phyloP scores from a whole-genome alignment of 805 yeast genomes.

The Ogataea haglerorum region DNA sequence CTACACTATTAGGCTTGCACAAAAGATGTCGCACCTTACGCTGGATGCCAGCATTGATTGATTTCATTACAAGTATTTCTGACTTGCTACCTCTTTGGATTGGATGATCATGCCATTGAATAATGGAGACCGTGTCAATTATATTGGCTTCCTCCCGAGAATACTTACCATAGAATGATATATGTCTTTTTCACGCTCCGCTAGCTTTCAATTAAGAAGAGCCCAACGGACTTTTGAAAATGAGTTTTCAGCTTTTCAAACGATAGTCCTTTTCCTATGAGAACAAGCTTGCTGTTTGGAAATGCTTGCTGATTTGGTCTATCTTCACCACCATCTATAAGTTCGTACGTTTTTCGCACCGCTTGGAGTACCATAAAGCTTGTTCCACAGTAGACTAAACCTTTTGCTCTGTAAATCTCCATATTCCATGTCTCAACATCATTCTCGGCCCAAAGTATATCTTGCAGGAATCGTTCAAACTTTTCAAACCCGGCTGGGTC shows the following conservation, averaged over 20 bases:
- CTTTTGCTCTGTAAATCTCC: constrained; percentile 84
- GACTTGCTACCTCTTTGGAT: too few species aligned
- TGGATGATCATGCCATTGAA: too few species aligned
- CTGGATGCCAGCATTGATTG: too few species aligned
- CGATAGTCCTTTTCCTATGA: constrained; percentile 31
- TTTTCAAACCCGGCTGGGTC: constrained; percentile 36
- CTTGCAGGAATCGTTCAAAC: constrained; percentile 65
- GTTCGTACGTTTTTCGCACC: constrained; percentile 88
- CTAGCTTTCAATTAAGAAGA: not conserved
- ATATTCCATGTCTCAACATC: constrained; percentile 33
- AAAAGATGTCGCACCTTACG: too few species aligned
- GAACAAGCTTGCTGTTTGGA: constrained; percentile 22
- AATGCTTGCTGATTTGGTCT: not conserved
- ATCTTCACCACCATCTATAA: constrained; percentile 40
- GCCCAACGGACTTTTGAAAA: constrained; percentile 7
- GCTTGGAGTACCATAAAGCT: constrained; percentile 73
- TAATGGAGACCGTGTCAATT: too few species aligned
- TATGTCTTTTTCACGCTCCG: too few species aligned
- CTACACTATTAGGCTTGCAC: too few species aligned
- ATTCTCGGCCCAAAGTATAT: constrained; percentile 68
- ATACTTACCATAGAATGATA: too few species aligned
- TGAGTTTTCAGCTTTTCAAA: not conserved
- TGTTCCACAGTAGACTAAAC: constrained; percentile 49
- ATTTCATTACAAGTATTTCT: too few species aligned
- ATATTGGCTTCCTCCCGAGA: too few species aligned